Base-by-base conservation (phyloP, 1,284 basidiomycete species). In the Filobasidium uniguttulatum region DNA sequence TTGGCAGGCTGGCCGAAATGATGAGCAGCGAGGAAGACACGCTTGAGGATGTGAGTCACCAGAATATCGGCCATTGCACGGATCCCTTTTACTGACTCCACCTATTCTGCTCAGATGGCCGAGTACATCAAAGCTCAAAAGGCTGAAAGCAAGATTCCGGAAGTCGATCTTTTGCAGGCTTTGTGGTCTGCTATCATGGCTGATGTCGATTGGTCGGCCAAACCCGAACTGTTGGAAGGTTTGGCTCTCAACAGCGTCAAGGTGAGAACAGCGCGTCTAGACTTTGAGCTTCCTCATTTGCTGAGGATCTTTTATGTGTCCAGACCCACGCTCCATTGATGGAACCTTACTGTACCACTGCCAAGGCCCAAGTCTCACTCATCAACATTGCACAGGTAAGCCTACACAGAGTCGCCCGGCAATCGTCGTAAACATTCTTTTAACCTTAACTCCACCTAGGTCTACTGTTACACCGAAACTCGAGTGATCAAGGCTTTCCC, bases 401-500 rank as follows among this genome's bases (percentile, higher is more conserved):
- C n/a, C n/a, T n/a, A n/a, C n/a, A n/a, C n/a, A n/a, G n/a, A n/a
- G n/a, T n/a, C n/a, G n/a, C n/a, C n/a, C n/a, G n/a, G n/a, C n/a
- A n/a, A n/a, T n/a, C n/a, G n/a, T n/a, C n/a, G n/a, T n/a, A n/a
- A n/a, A n/a, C n/a, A n/a, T n/a, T n/a, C n/a, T n/a, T n/a, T n/a
- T n/a, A n/a, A n/a, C n/a, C n/a, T n/a, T 38, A 8, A 19, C 20
- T 20, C 8, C 8, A 20, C 8, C 19, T 20, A 38, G 36, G 77
- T 89, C 57, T 86, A 89, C 72, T 90, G 85, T 68, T 93, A 94
- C 69, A 85, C 90, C 69, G 87, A 96, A 64, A 89, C 87, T 25
- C 83, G 86, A 50, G 77, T 93, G 62, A 89, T 90, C 70, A 93
- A 91, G 68, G 76, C 85, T 7, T 96, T 97, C 75, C 81, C 86